Percentiles rank a stretch among this genome's conserved stretches.
Conservation (phyloP, 371 early-diverging fungal species). For the Mucor saturninus region DNA sequence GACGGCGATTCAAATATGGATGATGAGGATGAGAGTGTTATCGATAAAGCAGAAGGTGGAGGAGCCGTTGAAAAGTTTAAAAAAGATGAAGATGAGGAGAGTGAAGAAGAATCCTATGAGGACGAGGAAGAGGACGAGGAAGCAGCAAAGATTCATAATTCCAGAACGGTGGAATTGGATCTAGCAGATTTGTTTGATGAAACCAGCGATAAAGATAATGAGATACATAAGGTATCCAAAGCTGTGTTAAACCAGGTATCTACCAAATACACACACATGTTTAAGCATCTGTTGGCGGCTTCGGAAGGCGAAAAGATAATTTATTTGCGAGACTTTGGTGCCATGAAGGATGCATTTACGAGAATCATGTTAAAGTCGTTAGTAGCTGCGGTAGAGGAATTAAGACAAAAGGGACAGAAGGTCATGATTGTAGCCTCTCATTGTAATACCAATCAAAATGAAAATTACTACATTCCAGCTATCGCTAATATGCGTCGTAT, state of each 20-base stretch:
- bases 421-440: conserved; percentile 53
- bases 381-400: conserved; percentile 42
- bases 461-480: conserved; percentile 11
- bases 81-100: conserved; percentile 17
- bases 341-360: conserved; percentile 47
- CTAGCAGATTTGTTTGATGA: conserved; percentile 12
- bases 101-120: conserved; percentile 14
- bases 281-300: conserved; percentile 15
- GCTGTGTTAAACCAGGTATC: conserved; percentile 12
- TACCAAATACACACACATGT: conserved; percentile 23
- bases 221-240: conserved; percentile 11
- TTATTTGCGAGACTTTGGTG: conserved; percentile 54
- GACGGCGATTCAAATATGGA: conserved; percentile 10
- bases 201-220: conserved; percentile 1
- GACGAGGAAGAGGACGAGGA: conserved; percentile 12
- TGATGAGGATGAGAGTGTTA: conserved; percentile 1
- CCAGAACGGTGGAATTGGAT: conserved; percentile 15
- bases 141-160: conserved; percentile 10
- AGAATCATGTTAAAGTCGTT: conserved; percentile 45
- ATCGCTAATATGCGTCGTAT: conserved; percentile 35
- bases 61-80: conserved; percentile 4
- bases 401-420: conserved; percentile 51
- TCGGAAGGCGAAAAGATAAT: conserved; percentile 33
- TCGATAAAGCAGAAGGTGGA: conserved; percentile 2
- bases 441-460: conserved; percentile 29